A percentile compares a stretch with the other conserved stretches of the same genome.
These are phyloP conservation scores for Lagenaria siceraria DNA, from an alignment of 306 rosid species.

Conservation along the genomic window DNA sequence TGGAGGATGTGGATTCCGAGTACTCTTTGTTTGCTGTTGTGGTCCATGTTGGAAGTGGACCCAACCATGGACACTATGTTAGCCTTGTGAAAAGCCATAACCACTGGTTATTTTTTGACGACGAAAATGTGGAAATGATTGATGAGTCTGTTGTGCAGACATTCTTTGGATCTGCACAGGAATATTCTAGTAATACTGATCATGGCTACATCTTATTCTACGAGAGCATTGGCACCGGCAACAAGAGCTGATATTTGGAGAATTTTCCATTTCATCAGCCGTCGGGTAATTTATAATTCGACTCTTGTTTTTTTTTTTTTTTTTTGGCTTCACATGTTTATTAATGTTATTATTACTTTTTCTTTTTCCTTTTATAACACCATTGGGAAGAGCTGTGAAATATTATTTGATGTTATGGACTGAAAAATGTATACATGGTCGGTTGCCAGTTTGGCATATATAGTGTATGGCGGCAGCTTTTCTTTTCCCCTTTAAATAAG, in stretches of 20 bases:
- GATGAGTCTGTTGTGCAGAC: constrained; percentile 98
- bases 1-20: constrained; percentile 78
- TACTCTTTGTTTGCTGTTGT: constrained; percentile 94
- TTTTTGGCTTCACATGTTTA: constrained; percentile 25
- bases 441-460: constrained; percentile 59
- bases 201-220: constrained; percentile 97
- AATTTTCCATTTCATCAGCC: constrained; percentile 8
- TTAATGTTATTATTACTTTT: constrained; percentile 24
- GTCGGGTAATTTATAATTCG: constrained; percentile 38
- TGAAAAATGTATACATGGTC: constrained; percentile 51
- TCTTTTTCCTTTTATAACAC: constrained; percentile 33
- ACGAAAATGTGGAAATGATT: constrained; percentile 95
- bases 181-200: constrained; percentile 89
- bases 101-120: constrained; percentile 98
- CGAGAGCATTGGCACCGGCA: constrained; percentile 61
- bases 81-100: constrained; percentile 99
- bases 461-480: constrained; percentile 60
- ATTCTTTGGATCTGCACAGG: constrained; percentile 98
- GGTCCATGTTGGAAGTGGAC: constrained; percentile 95
- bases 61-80: constrained; percentile 97
- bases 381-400: constrained; percentile 55
- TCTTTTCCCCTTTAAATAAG: constrained; percentile 24
- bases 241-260: constrained; percentile 38
- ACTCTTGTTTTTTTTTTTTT: constrained; percentile 12
- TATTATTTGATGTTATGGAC: constrained; percentile 45